Evolutionary conservation across 2,329 filamentous ascomycete species (phyloP), one percentile per base, ranked within the genome.

Genomic region (Ilyonectria sp.): DNA sequence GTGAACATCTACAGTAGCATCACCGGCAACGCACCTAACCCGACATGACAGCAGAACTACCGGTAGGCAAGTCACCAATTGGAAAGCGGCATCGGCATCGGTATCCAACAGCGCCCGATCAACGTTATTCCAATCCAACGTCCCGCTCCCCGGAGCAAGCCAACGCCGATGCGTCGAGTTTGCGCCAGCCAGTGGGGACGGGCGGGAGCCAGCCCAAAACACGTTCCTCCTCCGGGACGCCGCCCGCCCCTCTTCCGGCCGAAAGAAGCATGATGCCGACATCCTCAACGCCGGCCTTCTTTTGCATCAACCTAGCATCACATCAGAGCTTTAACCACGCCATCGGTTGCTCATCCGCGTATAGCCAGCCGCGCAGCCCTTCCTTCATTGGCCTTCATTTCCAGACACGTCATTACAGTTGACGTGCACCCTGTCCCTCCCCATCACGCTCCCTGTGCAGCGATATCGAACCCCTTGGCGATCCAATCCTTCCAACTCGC

Each of bases 371-470:
- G 33, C 63, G 50, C 44, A 19, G 40, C 23, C 61, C 17, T 17
- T 47, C 23, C 21, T 17, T 59, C 31, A 35, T 58, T 47, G 40
- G 54, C 55, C 33, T 33, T 37, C 37, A 29, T 65, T 44, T 52
- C 21, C 56, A 60, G 43, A 35, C 62, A 60, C 63, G 56, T 60
- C 57, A 65, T 65, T 52, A 33, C 19, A 26, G 49, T 49, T 55
- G 26, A 47, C 44, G 59, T 62, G 59, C 54, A 56, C 60, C 53
- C 53, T 33, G 46, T 63, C 56, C 53, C 31, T 60, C 31, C n/a
- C 40, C 40, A 40, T 40, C 40, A 29, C 44, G 11, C 54, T 44
- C 56, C 54, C 43, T 49, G 50, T 31, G 46, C 60, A 35, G 52
- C 40, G 33, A 37, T 21, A 17, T 40, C 29, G 26, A 59, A 29